Base-by-base conservation (phyloP, 306 rosid genomes). In the Vigna radiata region DNA sequence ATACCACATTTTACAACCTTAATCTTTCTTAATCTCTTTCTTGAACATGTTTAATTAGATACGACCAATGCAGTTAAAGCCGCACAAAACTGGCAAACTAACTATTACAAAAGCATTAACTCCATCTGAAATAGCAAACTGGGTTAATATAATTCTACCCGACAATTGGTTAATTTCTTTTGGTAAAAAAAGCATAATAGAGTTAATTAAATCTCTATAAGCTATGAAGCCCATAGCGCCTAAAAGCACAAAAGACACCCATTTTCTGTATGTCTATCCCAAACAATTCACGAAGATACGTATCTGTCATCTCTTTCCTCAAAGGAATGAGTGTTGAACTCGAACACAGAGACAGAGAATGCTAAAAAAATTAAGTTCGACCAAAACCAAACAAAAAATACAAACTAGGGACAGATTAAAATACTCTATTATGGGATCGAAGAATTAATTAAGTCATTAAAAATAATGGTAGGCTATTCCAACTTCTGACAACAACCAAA, bases 211-310 rank as follows among this genome's bases (percentile, higher is more conserved):
- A 31, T 5, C 49, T 37, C 70, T 70, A 49, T 15, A 55, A 56
- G 41, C 41, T 53, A 27, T 61, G 68, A 60, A 71, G 58, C 55
- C 46, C 58, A 25, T 18, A 37, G 25, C 8, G 48, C 52, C 56
- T 56, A 63, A 43, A 61, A 62, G 47, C 16, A 56, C 68, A 27
- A 29, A 43, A 33, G 50, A 13, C 16, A 0, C 68, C 59, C n/a
- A 64, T 71, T 63, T 71, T 71, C 68, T 21, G 25, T 37, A 74
- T 36, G 70, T 37, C 25, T 33, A 31, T 66, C 47, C 73, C 68
- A 66, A 66, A 18, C 4, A 64, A 64, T 64, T 3, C 54, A 41
- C 18, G 6, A 5, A 21, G 15, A 44, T 18, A 56, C 46, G 9
- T 15, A 55, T 61, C 21, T 14, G 43, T 44, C 53, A 43, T 56